Conservation (phyloP, 306 rosid genomes). For the Notholithocarpus densiflorus region DNA sequence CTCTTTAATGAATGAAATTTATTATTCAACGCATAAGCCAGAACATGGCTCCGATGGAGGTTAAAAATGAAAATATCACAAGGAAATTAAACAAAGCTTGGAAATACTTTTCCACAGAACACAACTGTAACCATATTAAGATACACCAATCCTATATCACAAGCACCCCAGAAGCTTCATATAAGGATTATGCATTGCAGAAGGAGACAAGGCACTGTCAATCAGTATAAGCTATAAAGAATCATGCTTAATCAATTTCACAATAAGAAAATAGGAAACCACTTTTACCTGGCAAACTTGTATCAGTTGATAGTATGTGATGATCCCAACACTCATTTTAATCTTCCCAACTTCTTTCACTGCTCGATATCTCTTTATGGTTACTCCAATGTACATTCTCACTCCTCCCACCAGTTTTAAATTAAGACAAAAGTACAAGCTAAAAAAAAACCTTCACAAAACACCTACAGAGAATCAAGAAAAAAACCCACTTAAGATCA, state of each 20-base stretch:
- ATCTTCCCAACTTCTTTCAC: conserved; percentile 64
- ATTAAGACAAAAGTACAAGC: conserved; percentile 17
- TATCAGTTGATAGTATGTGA: conserved; percentile 78
- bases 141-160: not conserved
- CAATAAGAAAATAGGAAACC: not conserved
- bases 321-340: conserved; percentile 87
- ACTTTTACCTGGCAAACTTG: conserved; percentile 86
- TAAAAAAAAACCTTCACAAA: conserved; percentile 17
- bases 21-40: not conserved
- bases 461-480: conserved; percentile 24
- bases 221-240: not conserved
- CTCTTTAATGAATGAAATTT: not conserved
- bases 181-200: not conserved
- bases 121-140: not conserved
- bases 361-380: conserved; percentile 55
- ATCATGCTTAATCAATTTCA: not conserved
- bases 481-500: conserved; percentile 6
- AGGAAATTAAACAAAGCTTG: not conserved
- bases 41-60: not conserved
- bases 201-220: not conserved
- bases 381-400: conserved; percentile 82
- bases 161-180: not conserved
- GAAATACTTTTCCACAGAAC: not conserved
- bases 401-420: conserved; percentile 40
- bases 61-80: not conserved